Evolutionary conservation across 2,329 filamentous ascomycete species (phyloP).

Genomic region (Aspergillus fumigatus): DNA sequence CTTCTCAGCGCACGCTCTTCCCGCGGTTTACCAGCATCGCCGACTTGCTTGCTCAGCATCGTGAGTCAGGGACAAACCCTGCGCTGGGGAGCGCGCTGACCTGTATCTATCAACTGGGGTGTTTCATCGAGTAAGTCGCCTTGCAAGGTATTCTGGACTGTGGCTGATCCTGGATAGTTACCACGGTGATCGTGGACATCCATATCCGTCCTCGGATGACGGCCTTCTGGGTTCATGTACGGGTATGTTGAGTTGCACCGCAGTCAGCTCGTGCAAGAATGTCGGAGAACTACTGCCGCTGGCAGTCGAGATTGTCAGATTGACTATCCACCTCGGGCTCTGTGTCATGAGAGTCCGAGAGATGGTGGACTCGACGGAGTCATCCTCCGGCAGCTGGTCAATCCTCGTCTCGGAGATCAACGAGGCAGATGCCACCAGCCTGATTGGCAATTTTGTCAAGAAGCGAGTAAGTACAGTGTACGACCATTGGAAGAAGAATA

Average conservation of each 20-base stretch:
- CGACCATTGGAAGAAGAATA: not conserved
- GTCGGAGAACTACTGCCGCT: conserved; percentile 40
- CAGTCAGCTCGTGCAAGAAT: conserved; percentile 36
- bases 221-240: conserved; percentile 41
- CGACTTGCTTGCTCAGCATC: conserved; percentile 34
- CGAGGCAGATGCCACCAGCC: conserved; percentile 23
- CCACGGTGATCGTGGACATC: conserved; percentile 39
- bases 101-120: conserved; percentile 41
- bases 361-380: conserved; percentile 29
- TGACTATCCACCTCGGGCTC: conserved; percentile 43
- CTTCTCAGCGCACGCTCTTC: conserved; percentile 31
- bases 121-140: conserved; percentile 41
- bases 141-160: not conserved
- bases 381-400: conserved; percentile 36
- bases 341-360: conserved; percentile 36
- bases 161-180: conserved; percentile 28
- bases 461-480: conserved; percentile 21
- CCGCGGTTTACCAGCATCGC: conserved; percentile 38
- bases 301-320: conserved; percentile 39
- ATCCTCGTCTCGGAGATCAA: conserved; percentile 37
- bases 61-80: conserved; percentile 31
- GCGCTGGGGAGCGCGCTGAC: conserved; percentile 42
- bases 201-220: conserved; percentile 36
- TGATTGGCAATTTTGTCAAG: conserved; percentile 21
- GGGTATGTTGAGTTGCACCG: conserved; percentile 39